phyloP scores from a whole-genome alignment of 108 stramenopile genomes.

The Nitzschia inconspicua region DNA sequence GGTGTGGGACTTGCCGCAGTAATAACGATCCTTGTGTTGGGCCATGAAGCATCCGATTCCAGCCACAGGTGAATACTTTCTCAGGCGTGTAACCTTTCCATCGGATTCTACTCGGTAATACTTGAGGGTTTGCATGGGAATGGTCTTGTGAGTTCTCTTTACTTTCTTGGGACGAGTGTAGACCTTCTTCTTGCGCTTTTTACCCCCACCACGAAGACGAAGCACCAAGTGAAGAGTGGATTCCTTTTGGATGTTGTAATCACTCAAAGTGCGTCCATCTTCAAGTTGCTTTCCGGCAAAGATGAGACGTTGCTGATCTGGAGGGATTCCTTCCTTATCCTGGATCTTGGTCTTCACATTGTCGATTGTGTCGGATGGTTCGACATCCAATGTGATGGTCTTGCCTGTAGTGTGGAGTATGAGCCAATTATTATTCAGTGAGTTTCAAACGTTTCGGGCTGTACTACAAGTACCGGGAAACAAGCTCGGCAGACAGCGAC shows the following conservation, averaged over 20 bases:
- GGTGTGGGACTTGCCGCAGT: conserved; percentile 97
- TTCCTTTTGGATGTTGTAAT: conserved; percentile 99
- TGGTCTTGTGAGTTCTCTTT: conserved; percentile 92
- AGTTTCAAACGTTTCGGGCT: background rate
- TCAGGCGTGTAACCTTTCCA: conserved; percentile 94
- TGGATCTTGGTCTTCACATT: conserved; percentile 96
- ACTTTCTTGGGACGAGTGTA: conserved; percentile 99
- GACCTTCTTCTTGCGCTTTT: conserved; percentile 97
- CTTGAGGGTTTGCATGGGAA: conserved; percentile 96
- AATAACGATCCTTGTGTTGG: conserved; percentile 97
- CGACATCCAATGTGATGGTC: conserved; percentile 98
- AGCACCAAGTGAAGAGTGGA: conserved; percentile 92
- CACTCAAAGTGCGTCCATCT: conserved; percentile 91
- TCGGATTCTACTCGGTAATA: conserved; percentile 98
- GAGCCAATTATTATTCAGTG: background rate
- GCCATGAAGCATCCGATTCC: conserved; percentile 99
- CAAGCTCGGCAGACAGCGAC: no score
- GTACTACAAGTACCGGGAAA: background rate
- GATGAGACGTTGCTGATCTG: conserved; percentile 96
- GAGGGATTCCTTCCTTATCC: conserved; percentile 96
- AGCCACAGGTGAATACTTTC: conserved; percentile 94
- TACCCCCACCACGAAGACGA: conserved; percentile 91
- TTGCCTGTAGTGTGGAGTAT: conserved; percentile 44
- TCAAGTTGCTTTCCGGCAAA: conserved; percentile 98
- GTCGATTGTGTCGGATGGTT: conserved; percentile 95